phyloP scores from a whole-genome alignment of 2,329 filamentous ascomycete genomes.

The Penicillium crustosum region DNA sequence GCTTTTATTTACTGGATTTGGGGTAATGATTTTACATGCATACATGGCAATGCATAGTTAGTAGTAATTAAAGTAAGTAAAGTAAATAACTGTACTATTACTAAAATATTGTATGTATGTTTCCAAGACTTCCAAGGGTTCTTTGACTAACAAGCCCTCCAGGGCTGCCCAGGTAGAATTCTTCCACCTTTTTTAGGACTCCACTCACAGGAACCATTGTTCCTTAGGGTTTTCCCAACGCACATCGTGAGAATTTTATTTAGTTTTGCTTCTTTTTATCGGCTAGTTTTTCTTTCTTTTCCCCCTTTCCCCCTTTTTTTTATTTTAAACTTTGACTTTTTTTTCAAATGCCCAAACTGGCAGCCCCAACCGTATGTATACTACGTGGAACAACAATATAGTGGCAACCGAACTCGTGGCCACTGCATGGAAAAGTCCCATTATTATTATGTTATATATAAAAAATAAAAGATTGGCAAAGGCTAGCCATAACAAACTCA shows the following conservation, averaged over 20 bases:
- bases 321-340: not conserved
- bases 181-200: not conserved
- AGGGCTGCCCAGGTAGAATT: not conserved
- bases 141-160: not conserved
- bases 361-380: constrained; percentile 2
- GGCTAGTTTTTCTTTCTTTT: not conserved
- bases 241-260: not conserved
- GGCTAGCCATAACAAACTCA: constrained; percentile 15
- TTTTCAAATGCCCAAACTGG: not conserved
- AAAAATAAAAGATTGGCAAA: not conserved
- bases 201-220: not conserved
- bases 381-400: not conserved
- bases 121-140: not conserved
- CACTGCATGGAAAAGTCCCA: not conserved
- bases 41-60: not conserved
- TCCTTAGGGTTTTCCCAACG: not conserved
- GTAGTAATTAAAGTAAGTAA: too few species aligned
- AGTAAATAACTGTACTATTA: not conserved
- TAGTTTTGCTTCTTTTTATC: not conserved
- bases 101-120: not conserved
- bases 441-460: not conserved
- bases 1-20: not conserved
- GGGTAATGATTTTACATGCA: not conserved
- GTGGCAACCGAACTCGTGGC: not conserved
- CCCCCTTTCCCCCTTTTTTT: not conserved